Conservation (phyloP, 805 yeast species). For the Wickerhamomyces alni region DNA sequence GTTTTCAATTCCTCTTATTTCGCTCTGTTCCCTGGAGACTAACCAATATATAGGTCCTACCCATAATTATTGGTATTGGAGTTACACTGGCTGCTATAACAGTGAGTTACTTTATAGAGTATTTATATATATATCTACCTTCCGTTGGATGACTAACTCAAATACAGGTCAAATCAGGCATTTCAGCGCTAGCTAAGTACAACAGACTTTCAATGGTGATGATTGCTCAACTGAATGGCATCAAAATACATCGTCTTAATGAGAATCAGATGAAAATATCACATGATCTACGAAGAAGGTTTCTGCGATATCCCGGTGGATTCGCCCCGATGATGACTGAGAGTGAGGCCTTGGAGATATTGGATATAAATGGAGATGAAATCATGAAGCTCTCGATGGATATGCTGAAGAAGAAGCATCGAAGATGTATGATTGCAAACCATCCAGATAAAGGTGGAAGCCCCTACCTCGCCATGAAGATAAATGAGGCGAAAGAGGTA, state of each 20-base stretch:
- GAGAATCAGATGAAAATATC: constrained; percentile 12
- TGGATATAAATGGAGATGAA: constrained; percentile 52
- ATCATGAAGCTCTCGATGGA: constrained; percentile 42
- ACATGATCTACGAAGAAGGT: constrained; percentile 21
- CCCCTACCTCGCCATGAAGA: constrained; percentile 73
- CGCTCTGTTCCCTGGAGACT: not conserved
- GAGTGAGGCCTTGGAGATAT: constrained; percentile 60
- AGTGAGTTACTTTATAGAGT: constrained; percentile 27
- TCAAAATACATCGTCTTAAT: constrained; percentile 16
- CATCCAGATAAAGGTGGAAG: constrained; percentile 93
- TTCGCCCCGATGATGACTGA: constrained; percentile 63
- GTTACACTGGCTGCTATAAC: constrained; percentile 47
- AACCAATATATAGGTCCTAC: constrained; percentile 32
- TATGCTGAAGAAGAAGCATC: constrained; percentile 62
- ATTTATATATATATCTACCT: too few species aligned
- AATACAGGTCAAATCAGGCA: constrained; percentile 27
- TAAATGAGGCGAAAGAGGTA: constrained; percentile 79
- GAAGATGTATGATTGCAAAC: constrained; percentile 71
- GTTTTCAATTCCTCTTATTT: too few species aligned
- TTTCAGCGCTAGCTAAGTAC: constrained; percentile 28
- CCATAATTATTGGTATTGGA: constrained; percentile 50
- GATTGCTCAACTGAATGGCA: constrained; percentile 36
- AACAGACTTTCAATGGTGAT: constrained; percentile 27
- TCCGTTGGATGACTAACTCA: too few species aligned
- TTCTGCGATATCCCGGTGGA: constrained; percentile 48